Base-by-base conservation (phyloP, 179 eudicot genomes). In the Beta lomatogona region DNA sequence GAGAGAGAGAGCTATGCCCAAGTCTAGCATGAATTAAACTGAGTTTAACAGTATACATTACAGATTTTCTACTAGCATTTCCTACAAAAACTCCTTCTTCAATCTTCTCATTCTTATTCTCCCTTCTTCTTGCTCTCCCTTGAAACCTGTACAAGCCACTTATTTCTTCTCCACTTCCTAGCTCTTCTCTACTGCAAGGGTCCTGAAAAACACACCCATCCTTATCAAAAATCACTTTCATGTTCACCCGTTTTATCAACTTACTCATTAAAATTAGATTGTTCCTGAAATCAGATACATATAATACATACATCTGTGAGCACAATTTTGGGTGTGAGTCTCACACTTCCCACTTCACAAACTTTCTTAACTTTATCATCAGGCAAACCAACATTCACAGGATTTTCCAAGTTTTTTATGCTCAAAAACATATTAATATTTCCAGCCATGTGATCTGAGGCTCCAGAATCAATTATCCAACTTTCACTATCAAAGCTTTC, bases 371-470 rank as follows among this genome's bases (percentile, higher is more conserved):
- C 12, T 6, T 52, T 58, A 3, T 50, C 65, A 75, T 75, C 78
- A 15, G 67, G 78, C 1, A 75, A 9, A 0, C 25, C 25, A 5
- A 75, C 67, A 5, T 9, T 36, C 0, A 59, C 19, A 2, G 78
- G 78, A 63, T 18, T 63, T 4, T 12, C 31, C 31, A 28, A 28
- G 31, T 28, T 28, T 28, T 2, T 16, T 21, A 61, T 18, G 4
- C 0, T 5, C 9, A 4, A 45, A 14, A 63, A 3, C 13, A 1
- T 15, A 0, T 12, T 36, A 15, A 58, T 9, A 44, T 75, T n/a
- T n/a, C 11, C 21, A 16, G 4, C 6, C 78, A 75, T 75, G 36
- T 75, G 78, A 8, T 75, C 54, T 4, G 78, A 58, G 3, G 78
- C 54, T 9, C 78, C 69, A 1, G 70, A 59, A 44, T 76, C 79